Percentiles rank a stretch among this genome's conserved stretches.
phyloP scores from a whole-genome alignment of 2,329 filamentous ascomycete species.

The Diaporthe sp. region DNA sequence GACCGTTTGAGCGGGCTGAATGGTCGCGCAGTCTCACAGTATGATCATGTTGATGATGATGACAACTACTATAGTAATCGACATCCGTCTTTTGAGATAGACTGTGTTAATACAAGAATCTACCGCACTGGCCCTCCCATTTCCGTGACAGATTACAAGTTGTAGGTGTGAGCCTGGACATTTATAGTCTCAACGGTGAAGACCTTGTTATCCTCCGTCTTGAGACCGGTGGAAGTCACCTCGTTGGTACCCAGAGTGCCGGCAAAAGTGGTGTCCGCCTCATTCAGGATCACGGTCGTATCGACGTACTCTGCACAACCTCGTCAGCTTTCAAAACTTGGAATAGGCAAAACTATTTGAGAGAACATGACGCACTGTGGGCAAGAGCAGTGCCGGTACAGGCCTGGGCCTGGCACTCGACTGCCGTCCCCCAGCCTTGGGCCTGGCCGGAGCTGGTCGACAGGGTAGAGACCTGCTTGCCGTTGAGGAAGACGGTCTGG shows the following conservation, averaged over 20 bases:
- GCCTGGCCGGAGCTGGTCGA: conserved; percentile 28
- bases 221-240: conserved; percentile 7
- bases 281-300: conserved; percentile 19
- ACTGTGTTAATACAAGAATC: not conserved
- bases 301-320: conserved; percentile 15
- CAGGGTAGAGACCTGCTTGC: conserved; percentile 12
- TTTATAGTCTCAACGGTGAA: conserved; percentile 29
- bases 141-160: not conserved
- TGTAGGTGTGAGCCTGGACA: conserved; percentile 29
- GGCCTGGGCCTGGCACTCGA: conserved; percentile 27
- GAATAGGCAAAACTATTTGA: too few species aligned
- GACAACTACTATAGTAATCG: not conserved
- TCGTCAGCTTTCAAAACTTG: not conserved
- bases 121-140: not conserved
- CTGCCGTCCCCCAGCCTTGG: conserved; percentile 24
- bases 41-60: not conserved
- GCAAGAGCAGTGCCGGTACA: conserved; percentile 21
- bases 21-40: not conserved
- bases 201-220: conserved; percentile 10
- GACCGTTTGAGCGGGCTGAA: too few species aligned
- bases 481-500: conserved; percentile 25
- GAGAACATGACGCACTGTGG: not conserved
- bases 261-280: conserved; percentile 20
- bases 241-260: conserved; percentile 13
- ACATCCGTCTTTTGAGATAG: not conserved